These are phyloP conservation scores for Cylindrotheca fusiformis DNA, from an alignment of 108 stramenopile genomes.

Conservation along the genomic window DNA sequence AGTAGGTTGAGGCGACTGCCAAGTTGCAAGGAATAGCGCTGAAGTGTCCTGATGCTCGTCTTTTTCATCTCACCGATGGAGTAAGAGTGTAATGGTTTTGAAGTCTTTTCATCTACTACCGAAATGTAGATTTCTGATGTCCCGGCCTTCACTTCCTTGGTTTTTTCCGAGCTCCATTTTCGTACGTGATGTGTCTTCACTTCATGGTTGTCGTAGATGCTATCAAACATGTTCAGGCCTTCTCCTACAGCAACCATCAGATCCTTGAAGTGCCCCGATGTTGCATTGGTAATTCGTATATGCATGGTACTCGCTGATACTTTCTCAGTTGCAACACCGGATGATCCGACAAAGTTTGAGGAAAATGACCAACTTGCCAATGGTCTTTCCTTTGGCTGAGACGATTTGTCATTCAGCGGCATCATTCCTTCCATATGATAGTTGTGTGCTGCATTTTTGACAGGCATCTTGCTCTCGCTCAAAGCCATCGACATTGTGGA, in stretches of 20 bases:
- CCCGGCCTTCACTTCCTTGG: slow-evolving; percentile 9
- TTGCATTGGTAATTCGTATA: slow-evolving; percentile 25
- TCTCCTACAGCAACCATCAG: slow-evolving; percentile 19
- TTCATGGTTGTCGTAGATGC: slow-evolving; percentile 16
- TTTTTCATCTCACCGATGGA: slow-evolving; percentile 30
- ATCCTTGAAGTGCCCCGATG: slow-evolving; percentile 15
- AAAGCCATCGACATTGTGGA: too few relatives aligned
- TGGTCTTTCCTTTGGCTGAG: too few relatives aligned
- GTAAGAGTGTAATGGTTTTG: slow-evolving; percentile 12
- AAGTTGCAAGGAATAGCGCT: slow-evolving; percentile 7
- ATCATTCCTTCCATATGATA: too few relatives aligned
- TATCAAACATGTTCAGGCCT: slow-evolving; percentile 11
- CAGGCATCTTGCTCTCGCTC: too few relatives aligned
- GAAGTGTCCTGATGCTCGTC: slow-evolving; percentile 17
- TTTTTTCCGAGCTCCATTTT: slow-evolving; percentile 17
- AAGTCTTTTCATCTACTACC: slow-evolving; percentile 21
- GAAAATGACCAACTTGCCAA: too few relatives aligned
- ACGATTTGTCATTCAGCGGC: too few relatives aligned
- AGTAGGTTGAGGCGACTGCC: slow-evolving; percentile 16
- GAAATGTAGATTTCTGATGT: slow-evolving; percentile 19
- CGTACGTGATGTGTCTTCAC: slow-evolving; percentile 28
- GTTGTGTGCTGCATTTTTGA: too few relatives aligned
- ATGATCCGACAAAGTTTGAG: too few relatives aligned
- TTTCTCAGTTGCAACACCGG: too few relatives aligned
- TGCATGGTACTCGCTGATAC: slow-evolving; percentile 12